Evolutionary conservation across 441 rosid genomes (phyloP).

Genomic region (Manihot esculenta): DNA sequence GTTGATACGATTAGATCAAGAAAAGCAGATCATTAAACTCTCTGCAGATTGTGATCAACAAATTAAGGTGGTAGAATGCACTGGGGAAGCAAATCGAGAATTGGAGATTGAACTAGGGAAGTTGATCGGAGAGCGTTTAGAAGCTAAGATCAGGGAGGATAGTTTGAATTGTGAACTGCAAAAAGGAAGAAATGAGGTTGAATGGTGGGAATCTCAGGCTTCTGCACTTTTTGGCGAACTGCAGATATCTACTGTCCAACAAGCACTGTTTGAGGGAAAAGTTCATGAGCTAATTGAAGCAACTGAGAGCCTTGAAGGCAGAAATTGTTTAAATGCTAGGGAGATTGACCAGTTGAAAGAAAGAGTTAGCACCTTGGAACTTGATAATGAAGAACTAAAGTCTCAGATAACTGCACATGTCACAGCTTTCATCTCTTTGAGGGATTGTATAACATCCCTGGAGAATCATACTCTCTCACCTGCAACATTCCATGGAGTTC

Average conservation of each 20-base stretch:
- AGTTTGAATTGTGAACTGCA: slow-evolving; percentile 50
- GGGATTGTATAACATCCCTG: slow-evolving; percentile 59
- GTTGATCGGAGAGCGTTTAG: slow-evolving; percentile 40
- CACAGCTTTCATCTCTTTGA: slow-evolving; percentile 56
- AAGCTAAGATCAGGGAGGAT: slow-evolving; percentile 51
- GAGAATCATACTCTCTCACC: slow-evolving; percentile 49
- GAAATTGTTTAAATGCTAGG: slow-evolving; percentile 34
- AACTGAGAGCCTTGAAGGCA: slow-evolving; percentile 41
- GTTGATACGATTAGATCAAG: slow-evolving; percentile 44
- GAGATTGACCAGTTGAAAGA: slow-evolving; percentile 64
- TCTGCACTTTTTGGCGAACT: slow-evolving; percentile 47
- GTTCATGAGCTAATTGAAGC: slow-evolving; percentile 50
- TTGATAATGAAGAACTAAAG: slow-evolving; percentile 55
- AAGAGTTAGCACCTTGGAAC: slow-evolving; percentile 53
- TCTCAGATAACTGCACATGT: slow-evolving; percentile 49
- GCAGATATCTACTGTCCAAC: slow-evolving; percentile 52
- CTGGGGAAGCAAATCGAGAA: slow-evolving; percentile 42
- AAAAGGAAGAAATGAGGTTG: slow-evolving; percentile 43
- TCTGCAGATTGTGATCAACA: slow-evolving; percentile 50
- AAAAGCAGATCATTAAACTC: slow-evolving; percentile 51
- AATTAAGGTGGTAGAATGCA: slow-evolving; percentile 39
- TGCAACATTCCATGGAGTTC: slow-evolving; percentile 27
- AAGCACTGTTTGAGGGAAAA: slow-evolving; percentile 60
- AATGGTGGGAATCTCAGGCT: slow-evolving; percentile 60
- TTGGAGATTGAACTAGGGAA: slow-evolving; percentile 46